phyloP scores from a whole-genome alignment of 169 alveolate genomes.

The Plasmodium knowlesi region DNA sequence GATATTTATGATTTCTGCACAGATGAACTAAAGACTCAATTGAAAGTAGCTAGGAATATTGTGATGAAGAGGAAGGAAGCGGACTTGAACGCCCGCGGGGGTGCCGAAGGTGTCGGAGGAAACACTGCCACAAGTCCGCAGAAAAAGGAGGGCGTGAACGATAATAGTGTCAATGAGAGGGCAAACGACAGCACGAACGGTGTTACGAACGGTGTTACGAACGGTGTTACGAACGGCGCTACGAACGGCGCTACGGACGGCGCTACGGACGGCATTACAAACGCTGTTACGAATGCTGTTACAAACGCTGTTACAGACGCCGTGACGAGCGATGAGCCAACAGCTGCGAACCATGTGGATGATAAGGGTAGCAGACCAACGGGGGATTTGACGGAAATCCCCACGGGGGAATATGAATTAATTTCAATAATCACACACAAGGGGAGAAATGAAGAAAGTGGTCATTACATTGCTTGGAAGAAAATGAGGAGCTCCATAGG shows the following conservation, averaged over 20 bases:
- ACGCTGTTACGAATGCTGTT: too few species aligned
- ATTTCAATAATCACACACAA: constrained; percentile 96
- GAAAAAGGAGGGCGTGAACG: background rate
- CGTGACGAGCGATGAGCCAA: background rate
- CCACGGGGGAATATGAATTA: constrained; percentile 94
- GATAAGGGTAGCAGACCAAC: constrained; percentile 8
- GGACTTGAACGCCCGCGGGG: constrained; percentile 31
- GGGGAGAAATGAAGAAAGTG: constrained; percentile 98
- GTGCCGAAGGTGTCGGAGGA: background rate
- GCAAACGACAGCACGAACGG: background rate
- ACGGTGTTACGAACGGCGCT: too few species aligned
- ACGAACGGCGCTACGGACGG: background rate
- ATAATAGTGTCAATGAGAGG: background rate
- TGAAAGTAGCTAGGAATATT: constrained; percentile 87
- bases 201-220: background rate
- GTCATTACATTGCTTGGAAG: constrained; percentile 98
- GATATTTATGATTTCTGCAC: constrained; percentile 94
- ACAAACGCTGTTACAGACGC: background rate
- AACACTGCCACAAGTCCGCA: background rate
- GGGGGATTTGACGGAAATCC: constrained; percentile 10
- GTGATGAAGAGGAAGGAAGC: constrained; percentile 84
- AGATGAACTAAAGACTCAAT: constrained; percentile 87
- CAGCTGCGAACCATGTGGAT: background rate
- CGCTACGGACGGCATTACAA: background rate
- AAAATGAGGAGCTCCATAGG: constrained; percentile 52